phyloP scores from a whole-genome alignment of 1,139 yeast species.

The Komagataea norvegica region DNA sequence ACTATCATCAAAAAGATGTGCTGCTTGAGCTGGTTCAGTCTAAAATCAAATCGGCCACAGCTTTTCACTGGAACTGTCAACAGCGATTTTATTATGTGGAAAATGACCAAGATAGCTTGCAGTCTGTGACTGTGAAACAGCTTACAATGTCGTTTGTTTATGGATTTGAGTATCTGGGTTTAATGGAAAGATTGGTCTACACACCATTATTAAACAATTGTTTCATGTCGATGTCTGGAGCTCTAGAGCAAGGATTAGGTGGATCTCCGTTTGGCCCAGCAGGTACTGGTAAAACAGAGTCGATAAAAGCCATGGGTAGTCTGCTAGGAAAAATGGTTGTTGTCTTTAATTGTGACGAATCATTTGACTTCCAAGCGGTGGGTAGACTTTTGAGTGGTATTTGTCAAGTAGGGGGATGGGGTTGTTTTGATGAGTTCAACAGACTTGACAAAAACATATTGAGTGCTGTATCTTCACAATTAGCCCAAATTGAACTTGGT shows the following conservation, averaged over 20 bases:
- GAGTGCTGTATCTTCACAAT: constrained; percentile 82
- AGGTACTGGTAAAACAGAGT: constrained; percentile 95
- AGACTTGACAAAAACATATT: constrained; percentile 66
- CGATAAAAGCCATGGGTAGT: constrained; percentile 80
- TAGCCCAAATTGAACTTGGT: constrained; percentile 66
- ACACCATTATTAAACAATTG: constrained; percentile 71
- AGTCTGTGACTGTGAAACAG: constrained; percentile 47
- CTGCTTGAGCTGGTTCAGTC: constrained; percentile 27
- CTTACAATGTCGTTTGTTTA: constrained; percentile 51
- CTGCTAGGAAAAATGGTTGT: constrained; percentile 76
- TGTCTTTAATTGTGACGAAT: constrained; percentile 88
- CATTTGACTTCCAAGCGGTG: constrained; percentile 79
- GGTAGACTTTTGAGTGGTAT: constrained; percentile 76
- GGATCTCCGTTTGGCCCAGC: constrained; percentile 97
- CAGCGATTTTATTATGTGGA: constrained; percentile 45
- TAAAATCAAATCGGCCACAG: constrained; percentile 16
- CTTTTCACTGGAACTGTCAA: constrained; percentile 48
- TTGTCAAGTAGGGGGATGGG: constrained; percentile 91
- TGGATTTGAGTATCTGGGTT: constrained; percentile 83
- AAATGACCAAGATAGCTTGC: constrained; percentile 26
- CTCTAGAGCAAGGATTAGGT: constrained; percentile 70
- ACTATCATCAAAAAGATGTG: constrained; percentile 56
- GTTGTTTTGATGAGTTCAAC: constrained; percentile 94
- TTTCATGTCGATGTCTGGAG: constrained; percentile 68
- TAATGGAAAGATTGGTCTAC: constrained; percentile 66